Evolutionary conservation across 2,329 filamentous ascomycete species (phyloP), one percentile per base, ranked within the genome.

Genomic region (Fusarium sp.): DNA sequence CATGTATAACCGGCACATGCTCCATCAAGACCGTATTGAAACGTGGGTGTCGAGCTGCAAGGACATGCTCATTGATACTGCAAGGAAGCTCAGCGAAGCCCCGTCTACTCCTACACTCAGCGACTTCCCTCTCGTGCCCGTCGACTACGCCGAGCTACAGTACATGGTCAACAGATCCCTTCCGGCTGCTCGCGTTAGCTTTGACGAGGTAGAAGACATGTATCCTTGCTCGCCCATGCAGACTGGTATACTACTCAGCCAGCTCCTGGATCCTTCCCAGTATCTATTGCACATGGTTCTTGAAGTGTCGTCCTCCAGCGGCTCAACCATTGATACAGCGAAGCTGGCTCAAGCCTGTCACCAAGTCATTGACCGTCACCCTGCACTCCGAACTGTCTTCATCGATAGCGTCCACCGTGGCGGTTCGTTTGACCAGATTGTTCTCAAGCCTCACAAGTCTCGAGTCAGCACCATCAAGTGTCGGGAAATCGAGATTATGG

Each of bases 201-300:
- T 70, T 1, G 40, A 54, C 0, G 62, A 56, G 3, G 62, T 79
- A 0, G 67, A 75, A 24, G 75, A 76, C 19, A 70, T 78, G 1
- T 79, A 76, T 19, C 77, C 77, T 1, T 77, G 74, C 50, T 76
- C 77, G 1, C 75, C 76, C 0, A 72, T 77, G 58, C 77, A 79
- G 39, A 69, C 71, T 2, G 77, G 76, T 5, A 71, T 79, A 11
- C 54, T 77, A 0, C 55, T 78, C n/a, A 77, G 74, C 24, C 74
- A 77, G 13, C 13, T 73, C 24, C 54, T 58, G 0, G 55, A 66
- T 9, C 52, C 69, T 7, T 57, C 48, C 0, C 54, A 61, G 9
- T 67, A 61, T 43, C 55, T 45, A n/a, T 66, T 68, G 54, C 58
- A 58, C n/a, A 54, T 52, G 31, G 60, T 64, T 34, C 56, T 55